phyloP scores from a whole-genome alignment of 2,329 filamentous ascomycete genomes.

The Ascochyta clinopodiicola region DNA sequence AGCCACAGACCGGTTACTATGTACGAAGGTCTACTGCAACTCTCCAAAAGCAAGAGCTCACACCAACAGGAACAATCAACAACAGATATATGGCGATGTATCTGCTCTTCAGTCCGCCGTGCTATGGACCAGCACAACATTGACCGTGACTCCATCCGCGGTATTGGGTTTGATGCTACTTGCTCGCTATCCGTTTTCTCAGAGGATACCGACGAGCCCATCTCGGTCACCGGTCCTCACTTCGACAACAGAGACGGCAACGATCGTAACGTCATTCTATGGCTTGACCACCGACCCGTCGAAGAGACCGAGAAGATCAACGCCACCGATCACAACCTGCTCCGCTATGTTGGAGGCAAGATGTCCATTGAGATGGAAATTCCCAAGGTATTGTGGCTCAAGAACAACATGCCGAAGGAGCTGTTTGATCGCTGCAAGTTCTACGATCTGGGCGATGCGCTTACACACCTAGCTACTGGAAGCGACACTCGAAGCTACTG shows the following conservation, averaged over 20 bases:
- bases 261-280: conserved; percentile 93
- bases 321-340: conserved; percentile 85
- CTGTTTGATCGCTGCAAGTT: conserved; percentile 94
- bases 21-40: conserved; percentile 41
- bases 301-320: conserved; percentile 95
- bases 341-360: conserved; percentile 94
- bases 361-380: conserved; percentile 99
- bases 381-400: conserved; percentile 96
- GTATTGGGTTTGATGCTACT: conserved; percentile 98
- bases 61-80: conserved; percentile 87
- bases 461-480: conserved; percentile 93
- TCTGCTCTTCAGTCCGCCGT: conserved; percentile 84
- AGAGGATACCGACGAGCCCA: conserved; percentile 85
- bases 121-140: conserved; percentile 83
- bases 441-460: conserved; percentile 89
- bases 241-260: conserved; percentile 78
- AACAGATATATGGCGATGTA: conserved; percentile 93
- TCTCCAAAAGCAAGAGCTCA: conserved; percentile 15
- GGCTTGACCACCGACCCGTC: conserved; percentile 93
- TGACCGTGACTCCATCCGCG: conserved; percentile 76
- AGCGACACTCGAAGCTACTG: conserved; percentile 93
- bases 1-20: conserved; percentile 62
- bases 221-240: conserved; percentile 86
- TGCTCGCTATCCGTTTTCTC: conserved; percentile 94
- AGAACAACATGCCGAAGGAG: conserved; percentile 95